Evolutionary conservation across 768 basidiomycete genomes (phyloP).

Genomic region (Tricholoma sp.): DNA sequence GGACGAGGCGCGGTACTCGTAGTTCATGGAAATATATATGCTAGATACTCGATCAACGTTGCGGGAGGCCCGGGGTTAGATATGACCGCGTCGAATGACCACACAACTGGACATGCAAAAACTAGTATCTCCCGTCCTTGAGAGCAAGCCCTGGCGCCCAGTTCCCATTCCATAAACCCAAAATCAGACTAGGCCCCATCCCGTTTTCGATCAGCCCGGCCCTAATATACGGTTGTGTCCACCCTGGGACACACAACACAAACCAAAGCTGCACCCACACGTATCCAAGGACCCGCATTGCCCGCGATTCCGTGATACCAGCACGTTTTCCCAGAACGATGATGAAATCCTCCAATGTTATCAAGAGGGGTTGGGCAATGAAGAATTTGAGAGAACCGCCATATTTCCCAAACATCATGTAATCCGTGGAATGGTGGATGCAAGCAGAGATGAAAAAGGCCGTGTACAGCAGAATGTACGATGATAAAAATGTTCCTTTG

Average conservation of each 20-base stretch:
- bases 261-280: conserved; percentile 23
- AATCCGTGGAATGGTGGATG: conserved; percentile 28
- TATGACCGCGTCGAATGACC: no score
- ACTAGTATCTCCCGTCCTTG: background rate
- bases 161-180: conserved; percentile 10
- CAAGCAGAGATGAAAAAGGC: conserved; percentile 29
- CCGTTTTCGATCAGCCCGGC: conserved; percentile 11
- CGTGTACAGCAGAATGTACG: conserved; percentile 14
- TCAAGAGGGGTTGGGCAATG: conserved; percentile 27
- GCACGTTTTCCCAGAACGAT: conserved; percentile 8
- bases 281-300: conserved; percentile 19
- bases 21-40: no score
- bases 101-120: no score
- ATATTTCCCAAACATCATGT: conserved; percentile 21
- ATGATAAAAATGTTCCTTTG: conserved; percentile 6
- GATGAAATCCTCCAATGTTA: conserved; percentile 21
- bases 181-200: conserved; percentile 9
- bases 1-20: no score
- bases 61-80: no score
- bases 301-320: conserved; percentile 1
- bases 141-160: conserved; percentile 2
- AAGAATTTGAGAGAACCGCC: conserved; percentile 28
- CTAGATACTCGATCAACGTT: no score
- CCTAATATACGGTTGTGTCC: conserved; percentile 6
- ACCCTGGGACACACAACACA: conserved; percentile 21